Evolutionary conservation across 345 rosid genomes (phyloP).

Genomic region (Clausena lansium): DNA sequence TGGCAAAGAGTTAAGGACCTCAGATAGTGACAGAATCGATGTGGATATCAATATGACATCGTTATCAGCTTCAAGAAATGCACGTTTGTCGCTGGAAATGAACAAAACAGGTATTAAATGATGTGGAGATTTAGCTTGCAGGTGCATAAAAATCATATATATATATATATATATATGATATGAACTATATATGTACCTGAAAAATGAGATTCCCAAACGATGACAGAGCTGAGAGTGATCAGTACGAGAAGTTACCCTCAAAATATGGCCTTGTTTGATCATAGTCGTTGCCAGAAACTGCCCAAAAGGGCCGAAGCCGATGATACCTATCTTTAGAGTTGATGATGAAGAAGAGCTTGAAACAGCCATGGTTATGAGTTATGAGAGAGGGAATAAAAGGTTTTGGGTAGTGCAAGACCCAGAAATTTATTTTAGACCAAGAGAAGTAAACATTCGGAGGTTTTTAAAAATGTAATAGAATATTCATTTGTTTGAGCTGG

Average conservation of each 20-base stretch:
- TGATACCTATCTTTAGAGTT: conserved; percentile 39
- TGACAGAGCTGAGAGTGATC: conserved; percentile 41
- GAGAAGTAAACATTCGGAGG: too few relatives aligned
- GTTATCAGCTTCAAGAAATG: conserved; percentile 39
- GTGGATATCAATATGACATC: conserved; percentile 55
- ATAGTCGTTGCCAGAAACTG: conserved; percentile 56
- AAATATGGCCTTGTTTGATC: conserved; percentile 47
- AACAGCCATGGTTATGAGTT: conserved; percentile 18
- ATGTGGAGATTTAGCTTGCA: neutral
- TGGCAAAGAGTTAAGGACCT: conserved; percentile 43
- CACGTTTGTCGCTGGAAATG: conserved; percentile 27
- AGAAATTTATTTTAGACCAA: too few relatives aligned
- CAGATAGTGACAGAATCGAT: conserved; percentile 43
- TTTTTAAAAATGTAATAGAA: too few relatives aligned
- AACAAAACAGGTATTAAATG: too few relatives aligned
- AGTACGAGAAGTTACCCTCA: conserved; percentile 45
- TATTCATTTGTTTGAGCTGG: too few relatives aligned
- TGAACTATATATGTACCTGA: conserved; percentile 28
- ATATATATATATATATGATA: too few relatives aligned
- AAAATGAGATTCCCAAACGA: conserved; percentile 36
- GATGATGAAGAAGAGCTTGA: conserved; percentile 15
- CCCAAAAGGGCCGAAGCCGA: conserved; percentile 59
- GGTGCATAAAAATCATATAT: neutral
- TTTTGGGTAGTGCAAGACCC: too few relatives aligned
- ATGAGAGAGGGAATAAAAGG: neutral